Conservation (phyloP, 108 stramenopile species). For the Cyclotella baltica region DNA sequence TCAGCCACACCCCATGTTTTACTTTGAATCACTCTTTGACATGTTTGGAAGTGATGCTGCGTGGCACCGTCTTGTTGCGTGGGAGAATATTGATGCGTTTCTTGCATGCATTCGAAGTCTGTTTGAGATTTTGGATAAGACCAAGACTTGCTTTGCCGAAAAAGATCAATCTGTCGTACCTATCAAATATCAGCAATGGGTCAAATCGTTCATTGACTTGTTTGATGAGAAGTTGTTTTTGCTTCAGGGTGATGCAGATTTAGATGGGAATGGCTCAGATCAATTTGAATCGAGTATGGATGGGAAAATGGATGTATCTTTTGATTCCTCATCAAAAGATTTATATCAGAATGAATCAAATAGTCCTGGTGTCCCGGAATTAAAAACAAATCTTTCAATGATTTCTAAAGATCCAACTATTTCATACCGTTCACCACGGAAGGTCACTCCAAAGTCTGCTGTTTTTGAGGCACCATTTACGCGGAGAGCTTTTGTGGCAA, state of each 20-base stretch:
- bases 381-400: constrained; percentile 12
- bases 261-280: constrained; percentile 14
- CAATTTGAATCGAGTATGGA: neutral
- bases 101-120: constrained; percentile 39
- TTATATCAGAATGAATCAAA: neutral
- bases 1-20: constrained; percentile 29
- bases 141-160: constrained; percentile 36
- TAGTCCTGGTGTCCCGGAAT: neutral
- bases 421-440: constrained; percentile 28
- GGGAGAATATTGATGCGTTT: constrained; percentile 31
- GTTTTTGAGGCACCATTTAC: constrained; percentile 60
- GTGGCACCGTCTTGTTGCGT: constrained; percentile 48
- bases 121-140: constrained; percentile 53
- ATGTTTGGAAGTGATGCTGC: constrained; percentile 42
- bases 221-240: constrained; percentile 42
- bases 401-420: constrained; percentile 1
- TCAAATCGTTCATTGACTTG: constrained; percentile 45
- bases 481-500: constrained; percentile 79
- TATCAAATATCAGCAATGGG: constrained; percentile 32
- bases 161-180: constrained; percentile 31
- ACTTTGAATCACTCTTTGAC: constrained; percentile 50
- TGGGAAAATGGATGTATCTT: constrained; percentile 25
- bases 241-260: neutral
- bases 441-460: neutral
- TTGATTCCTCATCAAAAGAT: constrained; percentile 15